A percentile compares a stretch with the other conserved stretches of the same genome.
Conservation (phyloP, 345 rosid genomes). For the Rhodamnia argentea region DNA sequence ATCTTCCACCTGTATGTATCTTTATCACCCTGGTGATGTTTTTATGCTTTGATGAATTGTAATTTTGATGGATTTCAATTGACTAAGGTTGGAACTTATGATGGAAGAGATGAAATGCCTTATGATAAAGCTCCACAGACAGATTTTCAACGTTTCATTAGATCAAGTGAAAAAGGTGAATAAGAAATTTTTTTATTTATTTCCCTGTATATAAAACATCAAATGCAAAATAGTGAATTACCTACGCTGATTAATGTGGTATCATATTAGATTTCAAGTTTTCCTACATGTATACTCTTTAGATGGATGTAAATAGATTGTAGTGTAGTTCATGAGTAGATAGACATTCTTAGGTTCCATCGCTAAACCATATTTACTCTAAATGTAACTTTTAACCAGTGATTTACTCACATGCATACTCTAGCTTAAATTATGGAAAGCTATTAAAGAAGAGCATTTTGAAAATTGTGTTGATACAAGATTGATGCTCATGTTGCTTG, state of each 20-base stretch:
- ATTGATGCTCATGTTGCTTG: too few relatives aligned
- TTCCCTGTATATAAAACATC: too few relatives aligned
- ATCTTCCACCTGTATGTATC: slow-evolving; percentile 44
- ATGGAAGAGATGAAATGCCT: slow-evolving; percentile 31
- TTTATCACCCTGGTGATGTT: neutral
- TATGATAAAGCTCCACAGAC: slow-evolving; percentile 25
- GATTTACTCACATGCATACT: neutral
- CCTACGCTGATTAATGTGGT: too few relatives aligned
- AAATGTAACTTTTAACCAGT: neutral
- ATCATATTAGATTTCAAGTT: too few relatives aligned
- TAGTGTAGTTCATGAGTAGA: too few relatives aligned
- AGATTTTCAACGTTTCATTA: slow-evolving; percentile 31
- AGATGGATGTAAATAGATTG: too few relatives aligned
- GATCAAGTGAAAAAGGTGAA: slow-evolving; percentile 28
- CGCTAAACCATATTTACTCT: too few relatives aligned
- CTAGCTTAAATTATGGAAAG: neutral
- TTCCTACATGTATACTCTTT: too few relatives aligned
- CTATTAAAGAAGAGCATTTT: too few relatives aligned
- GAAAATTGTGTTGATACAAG: too few relatives aligned
- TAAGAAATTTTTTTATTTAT: neutral
- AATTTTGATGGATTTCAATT: neutral
- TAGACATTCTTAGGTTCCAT: too few relatives aligned
- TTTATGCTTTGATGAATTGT: slow-evolving; percentile 3
- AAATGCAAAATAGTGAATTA: too few relatives aligned
- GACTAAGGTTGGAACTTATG: slow-evolving; percentile 30